Evolutionary conservation across 768 basidiomycete species (phyloP), one percentile per base, ranked within the genome.

Genomic region (Artomyces pyxidatus): DNA sequence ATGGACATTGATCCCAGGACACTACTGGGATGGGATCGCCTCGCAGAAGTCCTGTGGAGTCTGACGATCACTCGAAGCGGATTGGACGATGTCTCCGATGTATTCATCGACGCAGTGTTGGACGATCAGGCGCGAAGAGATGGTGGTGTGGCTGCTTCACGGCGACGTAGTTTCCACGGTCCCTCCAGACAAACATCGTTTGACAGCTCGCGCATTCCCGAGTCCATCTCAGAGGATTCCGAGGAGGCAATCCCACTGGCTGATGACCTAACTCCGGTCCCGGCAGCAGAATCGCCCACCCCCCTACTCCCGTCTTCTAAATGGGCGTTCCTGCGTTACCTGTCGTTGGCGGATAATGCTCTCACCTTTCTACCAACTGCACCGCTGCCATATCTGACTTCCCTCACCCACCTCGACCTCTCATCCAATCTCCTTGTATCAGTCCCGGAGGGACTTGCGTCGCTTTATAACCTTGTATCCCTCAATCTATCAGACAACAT

Each of bases 401-500:
- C 84, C 5, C 67, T 97, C 37, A 85, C 84, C 0, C 80, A 89
- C 62, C 79, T 95, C 53, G 90, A 95, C 65, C 76, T 95, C 37
- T 93, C 92, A 17, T 88, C 87, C 37, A 96, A 96, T 63, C 79
- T 96, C 16, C 78, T 97, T 40, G 81, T 93, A 37, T 86, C 89
- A 26, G 76, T 94, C n/a, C 92, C 92, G 1, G 64, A 83, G 1
- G 86, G 84, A 19, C 75, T 95, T 27, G 76, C 81, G 14, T 61
- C 71, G 5, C 77, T 99, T 21, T 79, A 83, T 59, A 86, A 83
- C 54, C 85, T 99, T 45, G 66, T 81, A 47, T 88, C 87, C n/a
- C 83, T 99, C 58, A 94, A 96, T 66, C 78, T 99, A n/a, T 76
- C 88, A 14, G 87, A 94, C 65, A 99, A 99, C 69, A 90, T 99